Evolutionary conservation across 768 basidiomycete genomes (phyloP).

Genomic region (Boletus rubescentipes): DNA sequence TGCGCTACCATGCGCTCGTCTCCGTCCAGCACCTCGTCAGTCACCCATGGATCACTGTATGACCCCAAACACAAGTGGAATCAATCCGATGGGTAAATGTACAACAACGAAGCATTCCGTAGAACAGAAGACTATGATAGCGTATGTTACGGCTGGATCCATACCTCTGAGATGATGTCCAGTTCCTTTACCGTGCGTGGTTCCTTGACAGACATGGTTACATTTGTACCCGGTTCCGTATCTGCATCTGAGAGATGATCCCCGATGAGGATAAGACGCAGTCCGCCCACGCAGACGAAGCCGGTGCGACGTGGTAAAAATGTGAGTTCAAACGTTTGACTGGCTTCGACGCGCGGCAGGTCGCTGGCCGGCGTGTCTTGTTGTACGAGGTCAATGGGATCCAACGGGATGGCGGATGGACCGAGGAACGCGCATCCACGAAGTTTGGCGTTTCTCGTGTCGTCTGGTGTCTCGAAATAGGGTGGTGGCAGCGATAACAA

Average conservation of each 20-base stretch:
- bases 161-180: slow-evolving; percentile 69
- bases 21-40: slow-evolving; percentile 91
- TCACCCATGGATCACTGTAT: slow-evolving; percentile 71
- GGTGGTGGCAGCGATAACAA: slow-evolving; percentile 43
- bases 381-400: slow-evolving; percentile 38
- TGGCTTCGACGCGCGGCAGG: slow-evolving; percentile 35
- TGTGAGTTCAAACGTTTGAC: slow-evolving; percentile 61
- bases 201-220: slow-evolving; percentile 27
- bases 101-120: slow-evolving; percentile 2
- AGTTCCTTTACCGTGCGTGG: slow-evolving; percentile 65
- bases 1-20: slow-evolving; percentile 88
- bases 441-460: slow-evolving; percentile 31
- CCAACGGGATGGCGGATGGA: slow-evolving; percentile 48
- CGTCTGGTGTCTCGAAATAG: slow-evolving; percentile 43
- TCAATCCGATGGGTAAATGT: slow-evolving; percentile 1
- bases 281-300: slow-evolving; percentile 63
- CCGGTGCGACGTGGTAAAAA: slow-evolving; percentile 61
- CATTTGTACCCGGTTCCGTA: slow-evolving; percentile 19
- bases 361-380: slow-evolving; percentile 5
- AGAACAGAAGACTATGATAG: slow-evolving; percentile 11
- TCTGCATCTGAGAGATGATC: slow-evolving; percentile 48
- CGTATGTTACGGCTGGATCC: slow-evolving; percentile 45
- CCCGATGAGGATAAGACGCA: slow-evolving; percentile 65
- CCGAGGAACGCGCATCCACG: slow-evolving; percentile 47
- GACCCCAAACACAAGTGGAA: not conserved